A percentile compares a stretch with the other conserved stretches of the same genome.
Conservation (phyloP, 306 rosid species). For the Sindora glabra region DNA sequence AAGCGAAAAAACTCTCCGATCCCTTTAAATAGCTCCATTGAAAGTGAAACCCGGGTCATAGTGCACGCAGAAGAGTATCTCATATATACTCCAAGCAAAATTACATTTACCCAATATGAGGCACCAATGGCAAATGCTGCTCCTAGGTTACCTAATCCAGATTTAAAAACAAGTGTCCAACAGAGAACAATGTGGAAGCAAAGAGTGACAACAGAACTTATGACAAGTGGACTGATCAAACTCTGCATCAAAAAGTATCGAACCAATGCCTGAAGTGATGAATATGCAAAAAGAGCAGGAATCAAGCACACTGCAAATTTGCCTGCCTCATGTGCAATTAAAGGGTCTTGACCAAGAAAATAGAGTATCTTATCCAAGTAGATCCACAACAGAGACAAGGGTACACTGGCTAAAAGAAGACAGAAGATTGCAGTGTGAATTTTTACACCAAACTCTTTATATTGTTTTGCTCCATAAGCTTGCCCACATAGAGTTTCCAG, state of each 20-base stretch:
- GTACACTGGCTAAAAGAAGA: slow-evolving; percentile 48
- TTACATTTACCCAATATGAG: slow-evolving; percentile 77
- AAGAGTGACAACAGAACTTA: slow-evolving; percentile 37
- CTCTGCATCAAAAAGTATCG: slow-evolving; percentile 63
- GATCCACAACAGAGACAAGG: slow-evolving; percentile 55
- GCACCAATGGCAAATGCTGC: slow-evolving; percentile 67
- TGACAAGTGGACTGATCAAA: slow-evolving; percentile 46
- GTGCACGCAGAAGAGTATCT: slow-evolving; percentile 37
- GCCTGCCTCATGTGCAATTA: slow-evolving; percentile 66
- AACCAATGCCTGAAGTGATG: slow-evolving; percentile 48
- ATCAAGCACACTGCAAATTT: slow-evolving; percentile 50
- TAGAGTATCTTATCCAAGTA: slow-evolving; percentile 41
- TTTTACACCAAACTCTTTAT: slow-evolving; percentile 43
- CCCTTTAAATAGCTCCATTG: slow-evolving; percentile 53
- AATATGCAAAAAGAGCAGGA: slow-evolving; percentile 79
- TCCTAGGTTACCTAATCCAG: slow-evolving; percentile 51
- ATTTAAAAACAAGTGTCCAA: slow-evolving; percentile 66
- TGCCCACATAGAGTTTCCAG: slow-evolving; percentile 63
- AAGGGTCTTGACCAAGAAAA: slow-evolving; percentile 76
- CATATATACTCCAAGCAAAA: slow-evolving; percentile 40
- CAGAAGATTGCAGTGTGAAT: slow-evolving; percentile 47
- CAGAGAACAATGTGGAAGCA: slow-evolving; percentile 55
- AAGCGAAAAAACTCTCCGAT: slow-evolving; percentile 46
- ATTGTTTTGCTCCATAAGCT: slow-evolving; percentile 62
- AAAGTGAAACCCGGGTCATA: slow-evolving; percentile 40